Conservation (phyloP, 129 eudicot genomes). For the Escallonia herrerae region DNA sequence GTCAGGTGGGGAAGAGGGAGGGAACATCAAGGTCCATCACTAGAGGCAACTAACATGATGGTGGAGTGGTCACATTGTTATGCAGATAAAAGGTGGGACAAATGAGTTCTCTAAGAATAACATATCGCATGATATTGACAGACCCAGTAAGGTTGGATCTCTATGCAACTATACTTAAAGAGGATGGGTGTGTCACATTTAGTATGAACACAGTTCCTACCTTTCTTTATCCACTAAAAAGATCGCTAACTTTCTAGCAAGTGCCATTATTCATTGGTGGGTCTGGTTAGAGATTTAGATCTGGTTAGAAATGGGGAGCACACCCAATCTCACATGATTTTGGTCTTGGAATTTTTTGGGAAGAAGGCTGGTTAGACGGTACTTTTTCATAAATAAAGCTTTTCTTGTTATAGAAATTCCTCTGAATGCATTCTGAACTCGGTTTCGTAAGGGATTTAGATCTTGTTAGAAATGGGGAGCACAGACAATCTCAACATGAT, state of each 20-base stretch:
- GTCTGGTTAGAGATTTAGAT: slow-evolving; percentile 21
- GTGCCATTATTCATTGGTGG: slow-evolving; percentile 43
- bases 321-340: slow-evolving; percentile 34
- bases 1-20: slow-evolving; percentile 35
- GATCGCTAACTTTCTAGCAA: slow-evolving; percentile 23
- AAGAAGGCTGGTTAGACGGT: neutral
- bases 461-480: neutral
- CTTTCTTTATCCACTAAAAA: slow-evolving; percentile 39
- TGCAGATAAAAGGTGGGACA: slow-evolving; percentile 45
- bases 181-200: slow-evolving; percentile 10
- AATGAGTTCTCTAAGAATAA: slow-evolving; percentile 9
- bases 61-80: slow-evolving; percentile 50
- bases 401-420: neutral
- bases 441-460: neutral
- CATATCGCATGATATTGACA: slow-evolving; percentile 21
- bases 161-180: slow-evolving; percentile 9
- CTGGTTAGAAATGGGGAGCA: slow-evolving; percentile 43
- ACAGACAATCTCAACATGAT: neutral
- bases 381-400: slow-evolving; percentile 8
- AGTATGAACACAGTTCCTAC: slow-evolving; percentile 30
- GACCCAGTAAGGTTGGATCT: slow-evolving; percentile 44
- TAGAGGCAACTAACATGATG: slow-evolving; percentile 46
- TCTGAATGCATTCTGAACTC: neutral
- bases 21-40: slow-evolving; percentile 49
- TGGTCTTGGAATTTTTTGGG: slow-evolving; percentile 35